Evolutionary conservation across 345 rosid genomes (phyloP), one percentile per base, ranked within the genome.

Genomic region (Streptanthus diversifolius): DNA sequence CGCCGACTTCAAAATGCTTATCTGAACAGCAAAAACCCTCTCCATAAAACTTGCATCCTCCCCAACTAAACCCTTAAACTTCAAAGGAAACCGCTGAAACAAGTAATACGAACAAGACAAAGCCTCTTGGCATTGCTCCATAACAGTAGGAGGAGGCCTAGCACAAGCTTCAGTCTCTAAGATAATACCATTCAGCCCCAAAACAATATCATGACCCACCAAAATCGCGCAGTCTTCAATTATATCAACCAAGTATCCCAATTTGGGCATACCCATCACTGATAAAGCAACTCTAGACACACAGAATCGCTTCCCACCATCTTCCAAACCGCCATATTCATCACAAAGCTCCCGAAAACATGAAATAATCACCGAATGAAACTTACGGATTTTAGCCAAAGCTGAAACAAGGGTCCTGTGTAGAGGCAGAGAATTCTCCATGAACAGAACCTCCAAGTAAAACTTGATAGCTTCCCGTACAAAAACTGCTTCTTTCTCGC

Each of bases 121-220:
- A 54, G 90, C 89, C 76, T 91, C 98, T 74, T 93, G 96, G 66
- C 92, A 89, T 68, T 93, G 97, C 89, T 93, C 98, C 96, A 93
- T 81, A 37, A 85, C 95, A 76, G 81, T 72, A 17, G 98, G 97
- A 62, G 98, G 89, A 40, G 96, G 92, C 78, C 98, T 84, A 66
- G 87, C 90, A 80, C 72, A 79, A 76, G 75, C 85, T 65, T 82
- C 68, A 22, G 80, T 78, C 80, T 89, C 96, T 29, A 56, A 82
- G 61, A 93, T 73, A 6, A 91, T 89, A 63, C 81, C 71, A 21
- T 84, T 80, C 82, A 93, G 64, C 66, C 96, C 98, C 17, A 75
- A 74, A 83, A 89, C 89, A 2, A 80, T 73, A 83, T 91, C 96
- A 82, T 80, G 12, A 77, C 85, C 87, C 49, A 93, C 88, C 82